Conservation (phyloP, 495 filamentous ascomycete species). For the Amphirosellinia nigrospora region DNA sequence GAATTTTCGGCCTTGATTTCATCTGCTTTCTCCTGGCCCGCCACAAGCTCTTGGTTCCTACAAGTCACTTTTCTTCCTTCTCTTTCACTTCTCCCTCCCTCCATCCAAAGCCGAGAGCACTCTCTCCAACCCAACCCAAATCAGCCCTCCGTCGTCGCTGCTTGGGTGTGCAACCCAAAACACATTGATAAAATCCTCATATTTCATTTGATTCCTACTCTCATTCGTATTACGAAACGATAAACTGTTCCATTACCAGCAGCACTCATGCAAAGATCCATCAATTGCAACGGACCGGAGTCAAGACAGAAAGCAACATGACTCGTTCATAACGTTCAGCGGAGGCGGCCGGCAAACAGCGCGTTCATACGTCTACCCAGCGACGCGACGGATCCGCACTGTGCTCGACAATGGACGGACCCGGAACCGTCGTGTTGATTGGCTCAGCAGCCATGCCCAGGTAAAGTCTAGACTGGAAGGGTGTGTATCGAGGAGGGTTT, state of each 20-base stretch:
- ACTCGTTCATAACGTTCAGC: slow-evolving; percentile 38
- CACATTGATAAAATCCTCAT: not conserved
- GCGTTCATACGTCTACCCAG: slow-evolving; percentile 14
- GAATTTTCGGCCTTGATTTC: slow-evolving; percentile 38
- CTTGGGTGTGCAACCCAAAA: not conserved
- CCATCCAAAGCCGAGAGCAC: slow-evolving; percentile 13
- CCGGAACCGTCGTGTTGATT: slow-evolving; percentile 14
- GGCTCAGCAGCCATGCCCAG: slow-evolving; percentile 12
- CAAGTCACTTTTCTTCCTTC: slow-evolving; percentile 40
- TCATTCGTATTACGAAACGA: not conserved
- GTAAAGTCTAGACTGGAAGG: slow-evolving; percentile 16
- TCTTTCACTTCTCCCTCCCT: slow-evolving; percentile 25
- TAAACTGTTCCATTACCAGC: not conserved
- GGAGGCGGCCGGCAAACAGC: slow-evolving; percentile 27
- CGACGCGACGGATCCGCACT: slow-evolving; percentile 21
- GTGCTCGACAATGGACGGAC: not conserved
- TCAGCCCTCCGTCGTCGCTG: not conserved
- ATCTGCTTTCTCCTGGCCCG: slow-evolving; percentile 40
- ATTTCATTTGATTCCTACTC: not conserved
- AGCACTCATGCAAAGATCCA: not conserved
- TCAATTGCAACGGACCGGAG: not conserved
- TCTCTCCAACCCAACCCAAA: slow-evolving; percentile 10
- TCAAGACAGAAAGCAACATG: slow-evolving; percentile 31
- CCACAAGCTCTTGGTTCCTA: slow-evolving; percentile 35
- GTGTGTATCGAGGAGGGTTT: slow-evolving; percentile 29